These are phyloP conservation scores for Quercus engelmannii DNA, from an alignment of 306 rosid genomes.

Conservation along the genomic window DNA sequence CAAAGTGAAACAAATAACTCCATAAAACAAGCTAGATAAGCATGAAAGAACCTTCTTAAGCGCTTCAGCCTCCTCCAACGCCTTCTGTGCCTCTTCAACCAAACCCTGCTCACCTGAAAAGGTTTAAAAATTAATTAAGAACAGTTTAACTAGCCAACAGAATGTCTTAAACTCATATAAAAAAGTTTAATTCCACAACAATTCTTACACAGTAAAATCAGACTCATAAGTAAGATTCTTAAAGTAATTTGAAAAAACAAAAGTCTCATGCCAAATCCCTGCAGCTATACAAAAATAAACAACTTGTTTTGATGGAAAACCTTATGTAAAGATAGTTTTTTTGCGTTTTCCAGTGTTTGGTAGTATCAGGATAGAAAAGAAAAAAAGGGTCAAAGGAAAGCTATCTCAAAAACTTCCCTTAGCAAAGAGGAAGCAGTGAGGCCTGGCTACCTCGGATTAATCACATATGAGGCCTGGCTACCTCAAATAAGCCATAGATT, in stretches of 20 bases:
- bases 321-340: too few relatives aligned
- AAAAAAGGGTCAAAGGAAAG: too few relatives aligned
- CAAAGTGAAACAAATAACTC: not conserved
- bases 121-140: conserved; percentile 1
- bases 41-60: conserved; percentile 71
- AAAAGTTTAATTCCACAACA: not conserved
- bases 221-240: not conserved
- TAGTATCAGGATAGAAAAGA: too few relatives aligned
- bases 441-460: too few relatives aligned
- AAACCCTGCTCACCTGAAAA: conserved; percentile 95
- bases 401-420: too few relatives aligned
- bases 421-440: too few relatives aligned
- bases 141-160: not conserved
- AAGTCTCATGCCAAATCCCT: not conserved
- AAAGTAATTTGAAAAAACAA: not conserved
- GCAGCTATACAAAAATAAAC: too few relatives aligned
- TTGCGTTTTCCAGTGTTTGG: too few relatives aligned
- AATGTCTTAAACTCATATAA: not conserved
- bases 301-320: too few relatives aligned
- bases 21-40: conserved; percentile 15
- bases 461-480: too few relatives aligned
- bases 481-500: too few relatives aligned
- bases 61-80: conserved; percentile 99
- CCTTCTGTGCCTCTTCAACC: conserved; percentile 98
- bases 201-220: conserved; percentile 10